Percentiles rank a stretch among this genome's conserved stretches.
Evolutionary conservation across 176 grass and related monocot species (phyloP).

Genomic region (Lolium perenne): DNA sequence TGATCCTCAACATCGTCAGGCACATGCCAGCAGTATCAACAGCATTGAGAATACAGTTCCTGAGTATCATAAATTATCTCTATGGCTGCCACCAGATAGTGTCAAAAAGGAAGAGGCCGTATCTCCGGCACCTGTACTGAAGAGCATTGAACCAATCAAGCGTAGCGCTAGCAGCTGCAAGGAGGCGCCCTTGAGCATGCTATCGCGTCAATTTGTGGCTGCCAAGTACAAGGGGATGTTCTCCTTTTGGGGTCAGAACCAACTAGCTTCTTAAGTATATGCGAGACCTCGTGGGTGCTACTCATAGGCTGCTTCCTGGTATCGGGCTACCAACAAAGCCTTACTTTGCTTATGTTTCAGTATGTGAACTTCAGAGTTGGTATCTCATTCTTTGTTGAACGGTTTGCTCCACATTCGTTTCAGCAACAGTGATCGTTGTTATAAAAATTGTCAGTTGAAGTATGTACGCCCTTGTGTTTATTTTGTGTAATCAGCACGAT

Average conservation of each 20-base stretch:
- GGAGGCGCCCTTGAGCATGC: conserved; percentile 51
- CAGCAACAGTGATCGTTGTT: too few species aligned
- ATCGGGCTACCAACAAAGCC: background rate
- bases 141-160: conserved; percentile 47
- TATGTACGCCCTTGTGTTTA: background rate
- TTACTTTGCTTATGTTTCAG: conserved; percentile 17
- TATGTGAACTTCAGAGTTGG: background rate
- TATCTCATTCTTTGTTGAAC: background rate
- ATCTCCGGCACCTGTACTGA: background rate
- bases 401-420: background rate
- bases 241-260: conserved; percentile 55
- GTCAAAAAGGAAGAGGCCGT: conserved; percentile 1
- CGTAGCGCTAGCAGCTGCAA: conserved; percentile 43
- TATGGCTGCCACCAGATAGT: conserved; percentile 28
- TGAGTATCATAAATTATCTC: conserved; percentile 33
- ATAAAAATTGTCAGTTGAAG: background rate
- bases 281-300: background rate
- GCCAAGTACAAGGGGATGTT: conserved; percentile 62
- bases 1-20: conserved; percentile 1
- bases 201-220: conserved; percentile 50
- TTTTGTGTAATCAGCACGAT: background rate
- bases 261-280: conserved; percentile 51
- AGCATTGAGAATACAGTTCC: background rate
- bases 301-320: background rate
- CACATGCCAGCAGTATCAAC: conserved; percentile 32